A percentile compares a stretch with the other conserved stretches of the same genome.
Evolutionary conservation across 2,329 filamentous ascomycete genomes (phyloP).

Genomic region (Westerdykella sp.): DNA sequence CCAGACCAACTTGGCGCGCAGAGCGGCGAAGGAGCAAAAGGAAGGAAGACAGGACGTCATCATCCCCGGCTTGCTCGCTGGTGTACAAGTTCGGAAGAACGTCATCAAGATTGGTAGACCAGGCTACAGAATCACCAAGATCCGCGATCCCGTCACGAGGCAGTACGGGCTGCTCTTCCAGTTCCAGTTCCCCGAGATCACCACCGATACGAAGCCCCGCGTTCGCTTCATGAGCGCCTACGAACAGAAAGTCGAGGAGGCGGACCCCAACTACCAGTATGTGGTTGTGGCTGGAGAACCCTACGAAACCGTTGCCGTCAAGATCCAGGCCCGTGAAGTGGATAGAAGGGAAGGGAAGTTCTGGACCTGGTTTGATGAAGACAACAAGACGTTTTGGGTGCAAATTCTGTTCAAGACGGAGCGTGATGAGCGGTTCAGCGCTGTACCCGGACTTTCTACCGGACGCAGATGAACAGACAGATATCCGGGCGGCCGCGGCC

Average conservation of each 20-base stretch:
- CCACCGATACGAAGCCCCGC: constrained; percentile 65
- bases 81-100: constrained; percentile 63
- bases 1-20: constrained; percentile 93
- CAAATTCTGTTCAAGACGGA: constrained; percentile 99
- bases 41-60: constrained; percentile 68
- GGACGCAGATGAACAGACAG: constrained; percentile 26
- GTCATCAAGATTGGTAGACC: constrained; percentile 91
- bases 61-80: constrained; percentile 70
- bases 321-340: constrained; percentile 87
- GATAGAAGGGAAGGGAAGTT: constrained; percentile 82
- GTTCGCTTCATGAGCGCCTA: constrained; percentile 98
- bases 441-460: constrained; percentile 59
- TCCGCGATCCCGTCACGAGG: constrained; percentile 77
- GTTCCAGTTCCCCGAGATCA: constrained; percentile 89
- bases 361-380: constrained; percentile 92
- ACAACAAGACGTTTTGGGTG: constrained; percentile 95
- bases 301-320: constrained; percentile 96
- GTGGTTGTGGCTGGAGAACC: constrained; percentile 91
- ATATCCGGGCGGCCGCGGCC: too few species aligned
- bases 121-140: constrained; percentile 97
- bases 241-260: constrained; percentile 90
- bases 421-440: constrained; percentile 79
- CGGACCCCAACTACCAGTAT: constrained; percentile 89
- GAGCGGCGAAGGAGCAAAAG: constrained; percentile 91
- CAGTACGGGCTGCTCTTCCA: constrained; percentile 94